Evolutionary conservation across 2,329 filamentous ascomycete genomes (phyloP).

Genomic region (Domatiomyces catenatus): DNA sequence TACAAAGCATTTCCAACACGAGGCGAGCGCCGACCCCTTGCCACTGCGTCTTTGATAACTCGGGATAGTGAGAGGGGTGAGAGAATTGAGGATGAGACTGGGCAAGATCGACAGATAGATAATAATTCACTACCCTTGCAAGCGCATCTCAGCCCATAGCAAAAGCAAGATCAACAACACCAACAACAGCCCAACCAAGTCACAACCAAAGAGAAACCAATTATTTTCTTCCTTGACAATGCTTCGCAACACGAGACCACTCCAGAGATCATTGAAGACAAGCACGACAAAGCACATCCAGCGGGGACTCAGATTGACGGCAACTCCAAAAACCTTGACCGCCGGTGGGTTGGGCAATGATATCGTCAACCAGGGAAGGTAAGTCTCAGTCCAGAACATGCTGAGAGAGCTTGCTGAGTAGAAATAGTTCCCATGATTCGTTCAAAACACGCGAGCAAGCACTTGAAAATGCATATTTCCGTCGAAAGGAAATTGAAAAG

Average conservation of each 20-base stretch:
- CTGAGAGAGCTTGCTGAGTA: neutral
- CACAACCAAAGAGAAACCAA: neutral
- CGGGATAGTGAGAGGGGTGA: neutral
- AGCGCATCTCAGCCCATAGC: too few relatives aligned
- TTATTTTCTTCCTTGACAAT: neutral
- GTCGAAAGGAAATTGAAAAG: conserved; percentile 14
- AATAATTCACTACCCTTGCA: too few relatives aligned
- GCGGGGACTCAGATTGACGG: neutral
- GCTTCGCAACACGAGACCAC: neutral
- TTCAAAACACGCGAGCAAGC: conserved; percentile 13
- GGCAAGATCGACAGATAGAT: too few relatives aligned
- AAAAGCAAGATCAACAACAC: too few relatives aligned
- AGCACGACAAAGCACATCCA: neutral
- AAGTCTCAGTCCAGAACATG: neutral
- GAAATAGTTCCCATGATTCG: conserved; percentile 1
- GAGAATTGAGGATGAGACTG: neutral
- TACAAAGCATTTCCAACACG: neutral
- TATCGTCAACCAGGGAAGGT: neutral
- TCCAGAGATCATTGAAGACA: neutral
- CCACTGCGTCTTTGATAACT: neutral
- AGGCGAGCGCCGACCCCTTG: neutral
- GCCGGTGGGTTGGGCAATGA: neutral
- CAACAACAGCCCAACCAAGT: neutral
- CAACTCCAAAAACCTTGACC: neutral
- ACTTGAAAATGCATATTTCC: conserved; percentile 13